Evolutionary conservation across 1,139 yeast species (phyloP), one percentile per base, ranked within the genome.

Genomic region (Meyerozyma athensensis): DNA sequence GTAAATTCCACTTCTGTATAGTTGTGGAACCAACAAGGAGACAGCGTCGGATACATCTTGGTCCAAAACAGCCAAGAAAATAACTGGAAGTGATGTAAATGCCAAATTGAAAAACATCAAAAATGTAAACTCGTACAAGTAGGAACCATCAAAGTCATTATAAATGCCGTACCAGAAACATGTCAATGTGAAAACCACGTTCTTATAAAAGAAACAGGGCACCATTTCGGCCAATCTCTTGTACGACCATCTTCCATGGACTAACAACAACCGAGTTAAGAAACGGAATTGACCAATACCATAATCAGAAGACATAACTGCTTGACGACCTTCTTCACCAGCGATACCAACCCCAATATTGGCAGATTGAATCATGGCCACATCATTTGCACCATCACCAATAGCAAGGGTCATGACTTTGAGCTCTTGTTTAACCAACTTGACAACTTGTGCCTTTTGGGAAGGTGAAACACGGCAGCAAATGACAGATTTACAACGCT

Each of bases 271-370:
- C 49, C 90, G 74, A 0, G 87, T 76, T 55, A 92, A 61, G 55
- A 75, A 92, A 54, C 97, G 72, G 65, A 92, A 92, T 59, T 92
- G 97, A 10, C 97, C 98, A 58, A 92, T 69, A 2, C 97, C 97
- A 63, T 89, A 92, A 67, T 92, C 98, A 0, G 97, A 85, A 7
- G 95, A 84, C 98, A 92, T 92, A 8, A 82, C 97, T 10, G 98
- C 98, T 59, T 90, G 97, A 36, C 97, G 73, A 48, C 98, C 98
- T 69, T 92, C 98, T 63, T 87, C 95, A 59, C 98, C 98, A 34
- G 96, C 95, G 52, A 92, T 92, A 62, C 98, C 98, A 35, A 92
- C 94, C 50, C 98, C 98, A 23, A 92, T 94, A 63, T 92, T 94
- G 1, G 98, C 98, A 26, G 95, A 89, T 59, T 92, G 97, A 49